Evolutionary conservation across 2,329 filamentous ascomycete genomes (phyloP).

Genomic region (Aspergillus ibericus): DNA sequence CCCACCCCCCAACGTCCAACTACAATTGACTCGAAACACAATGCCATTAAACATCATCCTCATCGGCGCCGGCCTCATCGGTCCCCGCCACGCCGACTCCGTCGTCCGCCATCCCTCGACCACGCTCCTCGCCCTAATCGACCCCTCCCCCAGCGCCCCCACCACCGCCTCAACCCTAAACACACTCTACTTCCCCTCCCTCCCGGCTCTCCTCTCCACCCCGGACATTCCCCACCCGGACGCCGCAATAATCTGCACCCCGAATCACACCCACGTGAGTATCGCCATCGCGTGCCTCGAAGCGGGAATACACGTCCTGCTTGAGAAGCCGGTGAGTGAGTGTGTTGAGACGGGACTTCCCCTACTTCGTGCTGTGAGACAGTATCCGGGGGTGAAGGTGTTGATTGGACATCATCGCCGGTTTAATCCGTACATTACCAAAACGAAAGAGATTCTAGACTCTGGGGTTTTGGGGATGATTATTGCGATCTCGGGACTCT

Average conservation of each 20-base stretch:
- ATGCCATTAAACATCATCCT: constrained; percentile 37
- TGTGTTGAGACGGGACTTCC: constrained; percentile 24
- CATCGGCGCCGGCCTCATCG: constrained; percentile 52
- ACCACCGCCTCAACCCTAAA: constrained; percentile 38
- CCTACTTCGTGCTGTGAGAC: constrained; percentile 34
- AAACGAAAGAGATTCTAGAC: constrained; percentile 49
- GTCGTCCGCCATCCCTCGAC: constrained; percentile 42
- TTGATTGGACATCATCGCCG: constrained; percentile 60
- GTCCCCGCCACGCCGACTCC: constrained; percentile 51
- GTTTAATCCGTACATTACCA: constrained; percentile 58
- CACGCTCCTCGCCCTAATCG: constrained; percentile 48
- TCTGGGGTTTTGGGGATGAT: constrained; percentile 46
- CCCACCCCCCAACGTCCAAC: neutral
- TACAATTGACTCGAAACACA: neutral
- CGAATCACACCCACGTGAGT: constrained; percentile 58
- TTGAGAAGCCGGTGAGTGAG: constrained; percentile 59
- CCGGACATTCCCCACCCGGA: constrained; percentile 45
- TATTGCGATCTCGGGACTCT: constrained; percentile 57
- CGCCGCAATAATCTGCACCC: constrained; percentile 60
- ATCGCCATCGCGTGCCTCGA: constrained; percentile 52
- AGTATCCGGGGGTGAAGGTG: constrained; percentile 27
- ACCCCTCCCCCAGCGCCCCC: constrained; percentile 44
- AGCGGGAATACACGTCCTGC: constrained; percentile 53
- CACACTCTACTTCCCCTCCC: constrained; percentile 42
- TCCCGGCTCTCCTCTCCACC: constrained; percentile 46